Evolutionary conservation across 2,329 filamentous ascomycete species (phyloP), one percentile per base, ranked within the genome.

Genomic region (Fusarium sp.): DNA sequence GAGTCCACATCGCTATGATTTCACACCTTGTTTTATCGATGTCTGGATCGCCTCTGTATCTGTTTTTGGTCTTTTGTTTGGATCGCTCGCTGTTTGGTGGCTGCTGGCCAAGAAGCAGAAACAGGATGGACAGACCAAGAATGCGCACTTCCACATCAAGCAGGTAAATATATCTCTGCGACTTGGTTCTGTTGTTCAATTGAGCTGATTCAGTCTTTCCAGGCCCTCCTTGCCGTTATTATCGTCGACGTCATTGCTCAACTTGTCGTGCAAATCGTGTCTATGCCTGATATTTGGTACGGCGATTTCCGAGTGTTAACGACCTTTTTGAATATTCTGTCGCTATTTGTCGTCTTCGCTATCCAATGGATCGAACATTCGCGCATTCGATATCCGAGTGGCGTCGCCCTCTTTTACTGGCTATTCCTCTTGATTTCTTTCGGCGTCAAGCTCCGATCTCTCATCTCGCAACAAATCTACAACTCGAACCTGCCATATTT

Each of bases 1-100:
- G 76, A 97, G 94, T 80, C 89, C 90, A 35, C 85, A 89, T 70
- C 87, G 95, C 78, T 97, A 93, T 80, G 96, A 99, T 81, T 94
- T 99, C 75, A 98, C 96, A 17, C 95, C 96, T 39, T 99, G 96
- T 83, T 99, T 99, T 77, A 89, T 98, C 74, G 96, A 99, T 77
- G 88, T 97, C 21, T 94, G 93, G 88, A 88, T 98, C 60, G 88
- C 91, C 33, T 81, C 85, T 3, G 92, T 97, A 27, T 92, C 93
- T 11, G 85, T 84, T 15, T 96, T 91, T 81, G 94, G 95, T 17
- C 83, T 97, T 23, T 55, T 97, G 23, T 85, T 90, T 66, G 96
- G 96, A 58, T 85, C 89, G 10, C 84, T 89, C 43, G 93, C 95
- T 29, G 81, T 97, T 40, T 95, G 90, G 88, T 92, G 92, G 83